These are phyloP conservation scores for Phytopythium delawarense DNA, from an alignment of 352 stramenopile species.

Conservation along the genomic window DNA sequence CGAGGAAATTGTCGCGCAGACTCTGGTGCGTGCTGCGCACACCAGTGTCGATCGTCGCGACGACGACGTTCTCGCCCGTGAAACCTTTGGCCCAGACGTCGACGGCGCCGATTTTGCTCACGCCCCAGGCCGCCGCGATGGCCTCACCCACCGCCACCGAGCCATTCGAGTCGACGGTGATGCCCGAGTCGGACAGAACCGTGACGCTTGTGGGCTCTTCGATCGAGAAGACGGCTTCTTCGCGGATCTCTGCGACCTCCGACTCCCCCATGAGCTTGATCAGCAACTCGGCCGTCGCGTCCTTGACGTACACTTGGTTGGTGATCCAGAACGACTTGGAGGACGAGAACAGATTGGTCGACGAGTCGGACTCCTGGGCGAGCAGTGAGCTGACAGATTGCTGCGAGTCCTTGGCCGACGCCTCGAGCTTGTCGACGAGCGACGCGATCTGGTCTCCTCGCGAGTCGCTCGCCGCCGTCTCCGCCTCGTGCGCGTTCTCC, in stretches of 20 bases:
- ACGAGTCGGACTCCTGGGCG: slow-evolving; percentile 8
- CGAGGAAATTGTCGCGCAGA: slow-evolving; percentile 17
- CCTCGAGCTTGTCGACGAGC: slow-evolving; percentile 17
- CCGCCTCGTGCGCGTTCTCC: slow-evolving; percentile 8
- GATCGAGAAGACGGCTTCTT: slow-evolving; percentile 24
- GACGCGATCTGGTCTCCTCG: slow-evolving; percentile 16
- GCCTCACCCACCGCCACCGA: slow-evolving; percentile 1
- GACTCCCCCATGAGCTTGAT: slow-evolving; percentile 13
- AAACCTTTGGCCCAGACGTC: slow-evolving; percentile 26
- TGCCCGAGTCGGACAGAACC: slow-evolving; percentile 8
- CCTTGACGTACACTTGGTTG: slow-evolving; percentile 29
- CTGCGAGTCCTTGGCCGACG: slow-evolving; percentile 9
- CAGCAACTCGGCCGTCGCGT: slow-evolving; percentile 22
- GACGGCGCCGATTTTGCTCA: slow-evolving; percentile 31
- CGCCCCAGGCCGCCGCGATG: slow-evolving; percentile 20
- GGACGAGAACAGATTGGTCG: slow-evolving; percentile 9
- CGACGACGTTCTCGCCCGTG: slow-evolving; percentile 21
- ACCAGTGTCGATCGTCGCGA: slow-evolving; percentile 41
- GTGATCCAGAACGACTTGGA: slow-evolving; percentile 28
- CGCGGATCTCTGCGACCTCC: slow-evolving; percentile 26
- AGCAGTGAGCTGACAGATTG: slow-evolving; percentile 12
- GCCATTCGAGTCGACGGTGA: slow-evolving; percentile 3
- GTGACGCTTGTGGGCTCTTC: slow-evolving; percentile 12
- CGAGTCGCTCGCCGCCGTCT: slow-evolving; percentile 4
- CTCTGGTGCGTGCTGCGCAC: slow-evolving; percentile 28